Evolutionary conservation across 2,329 filamentous ascomycete genomes (phyloP).

Genomic region (Waltergamsia citrina): DNA sequence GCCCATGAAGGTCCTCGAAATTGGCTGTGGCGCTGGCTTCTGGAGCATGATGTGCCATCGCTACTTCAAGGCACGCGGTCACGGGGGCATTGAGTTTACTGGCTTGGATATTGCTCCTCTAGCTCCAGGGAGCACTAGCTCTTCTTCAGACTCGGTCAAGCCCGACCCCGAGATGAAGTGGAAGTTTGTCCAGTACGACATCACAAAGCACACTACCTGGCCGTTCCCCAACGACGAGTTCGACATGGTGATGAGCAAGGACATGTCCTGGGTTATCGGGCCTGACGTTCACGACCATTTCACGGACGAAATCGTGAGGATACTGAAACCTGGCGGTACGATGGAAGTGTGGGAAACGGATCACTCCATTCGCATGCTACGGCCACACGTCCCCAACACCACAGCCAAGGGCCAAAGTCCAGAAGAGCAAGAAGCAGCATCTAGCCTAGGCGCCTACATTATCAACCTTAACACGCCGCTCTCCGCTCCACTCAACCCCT

Average conservation of each 20-base stretch:
- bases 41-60: constrained; percentile 87
- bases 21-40: constrained; percentile 80
- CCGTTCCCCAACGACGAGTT: constrained; percentile 76
- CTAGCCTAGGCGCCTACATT: constrained; percentile 68
- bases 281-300: constrained; percentile 45
- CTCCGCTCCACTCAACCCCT: constrained; percentile 70
- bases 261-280: constrained; percentile 60
- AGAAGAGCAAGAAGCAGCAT: constrained; percentile 54
- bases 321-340: constrained; percentile 68
- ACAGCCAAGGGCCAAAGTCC: constrained; percentile 22
- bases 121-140: constrained; percentile 32
- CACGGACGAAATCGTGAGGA: constrained; percentile 65
- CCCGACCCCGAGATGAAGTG: constrained; percentile 69
- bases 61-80: constrained; percentile 61
- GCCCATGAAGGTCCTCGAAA: constrained; percentile 70
- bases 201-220: constrained; percentile 63
- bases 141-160: constrained; percentile 30
- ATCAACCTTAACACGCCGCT: constrained; percentile 79
- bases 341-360: constrained; percentile 89
- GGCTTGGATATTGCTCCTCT: constrained; percentile 75
- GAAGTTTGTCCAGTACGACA: constrained; percentile 81
- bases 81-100: constrained; percentile 64
- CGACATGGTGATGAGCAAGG: constrained; percentile 83
- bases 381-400: constrained; percentile 60
- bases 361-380: constrained; percentile 71